Evolutionary conservation across 495 filamentous ascomycete species (phyloP).

Genomic region (Aspergillus heteromorphus): DNA sequence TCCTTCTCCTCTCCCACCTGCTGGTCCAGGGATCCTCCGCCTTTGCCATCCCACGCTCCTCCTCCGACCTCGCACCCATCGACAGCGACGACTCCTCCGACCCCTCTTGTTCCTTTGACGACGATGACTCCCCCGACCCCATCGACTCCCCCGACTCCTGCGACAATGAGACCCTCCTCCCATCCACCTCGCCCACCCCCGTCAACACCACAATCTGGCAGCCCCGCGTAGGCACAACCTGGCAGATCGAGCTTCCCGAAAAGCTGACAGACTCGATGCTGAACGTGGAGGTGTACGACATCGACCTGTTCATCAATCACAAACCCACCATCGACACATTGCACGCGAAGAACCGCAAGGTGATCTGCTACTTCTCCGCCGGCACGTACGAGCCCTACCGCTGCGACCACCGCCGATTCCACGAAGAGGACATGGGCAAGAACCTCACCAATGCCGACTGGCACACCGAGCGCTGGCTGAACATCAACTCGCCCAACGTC

Average conservation of each 20-base stretch:
- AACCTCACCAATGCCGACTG: constrained; percentile 53
- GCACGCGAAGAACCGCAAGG: constrained; percentile 43
- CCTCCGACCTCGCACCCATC: too few species aligned
- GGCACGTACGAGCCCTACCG: constrained; percentile 59
- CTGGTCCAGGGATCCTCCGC: too few species aligned
- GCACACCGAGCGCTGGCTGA: constrained; percentile 62
- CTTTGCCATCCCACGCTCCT: too few species aligned
- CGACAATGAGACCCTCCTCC: constrained; percentile 8
- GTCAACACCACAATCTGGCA: too few species aligned
- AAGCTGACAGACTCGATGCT: constrained; percentile 38
- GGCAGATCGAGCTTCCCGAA: constrained; percentile 50
- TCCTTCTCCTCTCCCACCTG: too few species aligned
- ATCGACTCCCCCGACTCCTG: too few species aligned
- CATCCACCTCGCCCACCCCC: too few species aligned
- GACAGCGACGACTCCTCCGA: too few species aligned
- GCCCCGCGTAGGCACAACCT: constrained; percentile 43
- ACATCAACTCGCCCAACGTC: constrained; percentile 51
- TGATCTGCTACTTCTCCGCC: constrained; percentile 74
- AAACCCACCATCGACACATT: constrained; percentile 40
- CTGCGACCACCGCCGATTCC: constrained; percentile 49
- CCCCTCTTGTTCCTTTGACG: too few species aligned
- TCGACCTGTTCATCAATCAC: constrained; percentile 54
- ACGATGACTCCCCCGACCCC: too few species aligned
- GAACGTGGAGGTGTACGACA: constrained; percentile 51
- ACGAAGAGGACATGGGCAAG: constrained; percentile 45